Evolutionary conservation across 108 stramenopile genomes (phyloP).

Genomic region (Parmales sp.): DNA sequence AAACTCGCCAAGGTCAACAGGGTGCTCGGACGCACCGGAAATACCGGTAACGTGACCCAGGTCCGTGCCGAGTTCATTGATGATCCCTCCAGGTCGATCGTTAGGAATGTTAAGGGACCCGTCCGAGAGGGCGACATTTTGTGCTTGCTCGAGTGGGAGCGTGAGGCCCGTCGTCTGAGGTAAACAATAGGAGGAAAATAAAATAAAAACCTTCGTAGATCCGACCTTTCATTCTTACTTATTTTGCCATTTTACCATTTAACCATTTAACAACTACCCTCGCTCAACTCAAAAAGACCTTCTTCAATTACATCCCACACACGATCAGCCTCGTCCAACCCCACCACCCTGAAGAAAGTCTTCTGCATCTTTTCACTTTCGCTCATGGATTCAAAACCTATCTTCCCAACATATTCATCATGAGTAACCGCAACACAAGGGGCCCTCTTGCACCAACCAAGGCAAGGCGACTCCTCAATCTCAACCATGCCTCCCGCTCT

Average conservation of each 20-base stretch:
- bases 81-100: slow-evolving; percentile 86
- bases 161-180: slow-evolving; percentile 94
- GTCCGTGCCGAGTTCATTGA: slow-evolving; percentile 99
- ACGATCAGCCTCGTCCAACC: background rate
- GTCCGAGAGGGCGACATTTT: slow-evolving; percentile 98
- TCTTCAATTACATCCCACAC: too few relatives aligned
- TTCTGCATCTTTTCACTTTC: background rate
- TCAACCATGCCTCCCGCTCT: background rate
- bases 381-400: background rate
- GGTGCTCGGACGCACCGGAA: slow-evolving; percentile 97
- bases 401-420: background rate
- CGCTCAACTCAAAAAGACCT: too few relatives aligned
- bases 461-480: background rate
- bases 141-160: slow-evolving; percentile 98
- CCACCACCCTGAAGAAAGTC: background rate
- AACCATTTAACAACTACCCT: too few relatives aligned
- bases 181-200: too few relatives aligned
- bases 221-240: too few relatives aligned
- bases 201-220: too few relatives aligned
- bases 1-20: slow-evolving; percentile 95
- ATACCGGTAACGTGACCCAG: slow-evolving; percentile 99
- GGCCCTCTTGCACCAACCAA: background rate
- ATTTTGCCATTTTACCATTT: too few relatives aligned
- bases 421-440: background rate
- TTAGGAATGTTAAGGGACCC: slow-evolving; percentile 99